A percentile compares a stretch with the other conserved stretches of the same genome.
phyloP scores from a whole-genome alignment of 225 moss, liverwort and hornwort genomes.

The Pseudoscleropodium purum region DNA sequence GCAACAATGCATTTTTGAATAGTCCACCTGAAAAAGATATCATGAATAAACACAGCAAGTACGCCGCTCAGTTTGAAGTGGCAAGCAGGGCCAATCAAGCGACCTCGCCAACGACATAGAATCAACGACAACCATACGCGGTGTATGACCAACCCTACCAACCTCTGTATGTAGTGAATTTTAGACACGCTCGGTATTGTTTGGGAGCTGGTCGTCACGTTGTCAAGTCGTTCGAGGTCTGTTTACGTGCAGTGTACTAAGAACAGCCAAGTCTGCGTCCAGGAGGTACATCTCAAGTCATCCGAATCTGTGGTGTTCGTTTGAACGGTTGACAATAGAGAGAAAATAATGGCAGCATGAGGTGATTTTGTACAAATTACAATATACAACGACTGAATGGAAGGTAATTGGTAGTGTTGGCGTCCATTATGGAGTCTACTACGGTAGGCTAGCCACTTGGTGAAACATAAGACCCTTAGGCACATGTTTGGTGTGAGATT shows the following conservation, averaged over 20 bases:
- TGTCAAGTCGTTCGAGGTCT: neutral
- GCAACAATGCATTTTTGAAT: slow-evolving; percentile 48
- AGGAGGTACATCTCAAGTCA: neutral
- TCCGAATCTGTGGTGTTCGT: neutral
- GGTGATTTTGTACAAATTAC: neutral
- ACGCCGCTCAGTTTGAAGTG: slow-evolving; percentile 37
- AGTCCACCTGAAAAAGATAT: slow-evolving; percentile 23
- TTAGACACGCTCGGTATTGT: neutral
- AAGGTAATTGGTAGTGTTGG: neutral
- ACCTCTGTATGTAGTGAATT: neutral
- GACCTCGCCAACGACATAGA: neutral
- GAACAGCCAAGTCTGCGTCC: neutral
- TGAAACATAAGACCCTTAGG: neutral
- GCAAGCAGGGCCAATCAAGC: slow-evolving; percentile 9
- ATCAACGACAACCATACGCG: neutral
- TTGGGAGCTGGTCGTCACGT: neutral
- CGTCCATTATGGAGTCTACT: neutral
- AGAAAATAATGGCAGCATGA: neutral
- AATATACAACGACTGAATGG: neutral
- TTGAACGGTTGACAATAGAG: neutral
- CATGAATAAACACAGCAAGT: slow-evolving; percentile 17
- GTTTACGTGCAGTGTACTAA: neutral
- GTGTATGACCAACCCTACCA: neutral
- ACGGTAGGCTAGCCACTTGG: neutral
- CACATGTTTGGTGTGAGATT: neutral